Base-by-base conservation (phyloP, 441 rosid genomes). In the Aquilaria agallochum region DNA sequence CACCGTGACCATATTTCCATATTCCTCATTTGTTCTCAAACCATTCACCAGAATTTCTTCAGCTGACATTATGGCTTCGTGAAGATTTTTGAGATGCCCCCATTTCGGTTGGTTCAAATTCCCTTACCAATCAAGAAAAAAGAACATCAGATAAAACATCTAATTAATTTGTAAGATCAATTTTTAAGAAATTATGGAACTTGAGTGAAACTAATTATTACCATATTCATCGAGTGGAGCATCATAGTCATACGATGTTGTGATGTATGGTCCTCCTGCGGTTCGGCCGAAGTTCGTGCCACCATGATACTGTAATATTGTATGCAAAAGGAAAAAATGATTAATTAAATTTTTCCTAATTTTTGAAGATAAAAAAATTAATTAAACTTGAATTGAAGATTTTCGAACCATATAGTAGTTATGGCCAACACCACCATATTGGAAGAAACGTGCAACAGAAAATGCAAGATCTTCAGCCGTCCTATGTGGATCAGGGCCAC, bases 231-330 rank as follows among this genome's bases (percentile, higher is more conserved):
- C 65, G 5, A 72, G 65, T 11, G 79, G 79, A 0, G 76, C 79
- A 53, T 75, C 75, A 12, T 75, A 75, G 46, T 75, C 73, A 33
- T 75, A 75, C 4, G 73, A 67, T 5, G 79, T 75, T 3, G 71
- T 61, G n/a, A 75, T 65, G 61, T 54, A 75, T 8, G 79, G 76
- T 48, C 79, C 76, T 4, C 79, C 79, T 1, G 76, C 32, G 5
- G 70, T 72, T 12, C 59, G 59, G 1, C 79, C 74, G 27, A 68
- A 75, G 45, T 58, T 48, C 2, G 69, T 58, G 11, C 67, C 63
- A 50, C 63, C 63, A 55, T 53, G 63, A 13, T 45, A 58, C 59
- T 64, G 11, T 2, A n/a, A 63, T 2, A 46, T 58, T 32, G 10
- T 12, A 52, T 3, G 33, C 49, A 47, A 44, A 52, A 3, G 32